Evolutionary conservation across 352 stramenopile species (phyloP), one percentile per base, ranked within the genome.

Genomic region (Phytophthora foliorum): DNA sequence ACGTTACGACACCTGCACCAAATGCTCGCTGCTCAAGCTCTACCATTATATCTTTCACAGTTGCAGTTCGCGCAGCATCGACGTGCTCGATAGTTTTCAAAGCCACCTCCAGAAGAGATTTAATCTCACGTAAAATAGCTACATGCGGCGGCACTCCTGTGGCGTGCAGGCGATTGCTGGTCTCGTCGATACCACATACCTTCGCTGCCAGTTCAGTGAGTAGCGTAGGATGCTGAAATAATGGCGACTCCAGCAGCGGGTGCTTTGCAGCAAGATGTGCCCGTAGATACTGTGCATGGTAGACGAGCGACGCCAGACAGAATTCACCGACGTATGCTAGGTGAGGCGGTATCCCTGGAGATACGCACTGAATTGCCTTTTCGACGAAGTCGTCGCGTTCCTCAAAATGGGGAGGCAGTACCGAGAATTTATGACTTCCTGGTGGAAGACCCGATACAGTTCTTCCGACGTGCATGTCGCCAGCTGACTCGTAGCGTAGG

Each of bases 401-500:
- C 11, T 17, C 25, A 46, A 68, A 72, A 38, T 69, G 61, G 7
- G 69, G 69, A 21, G 63, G 69, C 3, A 73, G 27, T 2, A 62
- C 19, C 1, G 63, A 57, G 69, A 77, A 73, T 14, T 48, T 10
- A 9, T 49, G 32, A 17, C 49, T 52, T 21, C 31, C 46, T 11
- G 48, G 24, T 21, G 63, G 50, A 1, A 69, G 31, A 13, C 50
- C 63, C 24, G 41, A 36, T 19, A 77, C 63, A 5, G 52, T 66
- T 51, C 51, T 57, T 14, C 63, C 57, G 14, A 77, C 69, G 27
- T 67, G 53, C 48, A 67, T 63, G 34, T 75, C 61, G 9, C 41
- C 62, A 34, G 62, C 62, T 2, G 34, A 19, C 29, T 74, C 52
- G 19, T 77, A 73, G 2, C 46, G 41, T 9, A 77, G 19, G 22